A percentile compares a stretch with the other conserved stretches of the same genome.
phyloP scores from a whole-genome alignment of 1,284 basidiomycete genomes.

The Ustilago xerochloae region DNA sequence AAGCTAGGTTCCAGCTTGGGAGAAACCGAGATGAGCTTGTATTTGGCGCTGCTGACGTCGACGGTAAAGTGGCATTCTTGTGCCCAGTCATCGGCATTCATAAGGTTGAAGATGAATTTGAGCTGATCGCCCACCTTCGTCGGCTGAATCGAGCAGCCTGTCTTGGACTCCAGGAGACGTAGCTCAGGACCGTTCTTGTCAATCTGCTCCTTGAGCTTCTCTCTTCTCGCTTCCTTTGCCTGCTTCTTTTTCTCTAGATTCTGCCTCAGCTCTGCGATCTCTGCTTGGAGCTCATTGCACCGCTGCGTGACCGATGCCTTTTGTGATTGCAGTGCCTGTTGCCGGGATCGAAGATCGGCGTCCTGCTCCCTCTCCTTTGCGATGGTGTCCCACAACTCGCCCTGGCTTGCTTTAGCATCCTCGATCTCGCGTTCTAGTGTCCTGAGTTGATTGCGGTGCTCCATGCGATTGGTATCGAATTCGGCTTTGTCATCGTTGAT shows the following conservation, averaged over 20 bases:
- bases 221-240: slow-evolving; percentile 43
- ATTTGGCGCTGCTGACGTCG: slow-evolving; percentile 45
- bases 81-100: slow-evolving; percentile 51
- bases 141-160: slow-evolving; percentile 49
- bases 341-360: slow-evolving; percentile 44
- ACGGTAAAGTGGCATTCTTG: slow-evolving; percentile 51
- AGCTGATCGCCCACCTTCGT: slow-evolving; percentile 53
- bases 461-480: slow-evolving; percentile 49
- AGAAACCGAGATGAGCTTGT: slow-evolving; percentile 40
- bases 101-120: slow-evolving; percentile 51
- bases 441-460: slow-evolving; percentile 45
- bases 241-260: slow-evolving; percentile 47
- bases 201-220: slow-evolving; percentile 50
- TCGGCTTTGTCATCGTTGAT: slow-evolving; percentile 55
- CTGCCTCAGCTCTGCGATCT: slow-evolving; percentile 51
- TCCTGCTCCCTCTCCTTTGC: slow-evolving; percentile 55
- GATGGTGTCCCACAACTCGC: slow-evolving; percentile 59
- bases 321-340: slow-evolving; percentile 52
- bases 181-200: slow-evolving; percentile 57
- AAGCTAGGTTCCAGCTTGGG: slow-evolving; percentile 29
- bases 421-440: slow-evolving; percentile 57
- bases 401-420: slow-evolving; percentile 51
- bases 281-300: slow-evolving; percentile 48
- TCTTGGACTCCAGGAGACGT: slow-evolving; percentile 47
- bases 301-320: slow-evolving; percentile 52